These are phyloP conservation scores for Hyaloscypha bicolor DNA, from an alignment of 495 filamentous ascomycete genomes.

Conservation along the genomic window DNA sequence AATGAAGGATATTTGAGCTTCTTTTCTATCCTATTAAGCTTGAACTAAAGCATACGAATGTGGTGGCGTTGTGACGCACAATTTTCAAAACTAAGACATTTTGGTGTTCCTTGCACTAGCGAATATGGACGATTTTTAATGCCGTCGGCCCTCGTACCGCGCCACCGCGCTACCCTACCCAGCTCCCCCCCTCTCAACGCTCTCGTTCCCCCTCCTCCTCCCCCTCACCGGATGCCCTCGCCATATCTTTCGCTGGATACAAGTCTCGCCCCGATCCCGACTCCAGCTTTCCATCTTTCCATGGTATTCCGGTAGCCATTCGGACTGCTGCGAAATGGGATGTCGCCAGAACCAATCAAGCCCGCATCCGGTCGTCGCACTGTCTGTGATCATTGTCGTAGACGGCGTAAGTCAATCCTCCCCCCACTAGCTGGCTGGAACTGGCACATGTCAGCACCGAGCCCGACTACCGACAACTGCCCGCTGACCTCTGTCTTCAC, in stretches of 20 bases:
- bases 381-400: slow-evolving; percentile 40
- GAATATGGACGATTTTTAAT: too few species aligned
- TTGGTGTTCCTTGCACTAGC: too few species aligned
- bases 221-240: slow-evolving; percentile 16
- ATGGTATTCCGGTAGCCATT: slow-evolving; percentile 15
- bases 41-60: too few species aligned
- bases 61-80: too few species aligned
- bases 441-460: not conserved
- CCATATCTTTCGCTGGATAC: slow-evolving; percentile 36
- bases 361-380: slow-evolving; percentile 25
- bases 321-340: slow-evolving; percentile 17
- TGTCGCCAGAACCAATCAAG: slow-evolving; percentile 29
- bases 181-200: too few species aligned
- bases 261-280: not conserved
- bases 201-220: slow-evolving; percentile 7
- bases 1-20: too few species aligned
- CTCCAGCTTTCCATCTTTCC: slow-evolving; percentile 10
- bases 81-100: too few species aligned
- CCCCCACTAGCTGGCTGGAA: not conserved
- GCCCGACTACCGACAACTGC: not conserved
- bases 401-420: slow-evolving; percentile 32
- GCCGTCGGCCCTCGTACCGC: too few species aligned
- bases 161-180: too few species aligned
- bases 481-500: not conserved
- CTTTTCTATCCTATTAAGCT: too few species aligned